These are phyloP conservation scores for Syncephalastrum sp. DNA, from an alignment of 371 early-diverging fungal species.

Conservation along the genomic window DNA sequence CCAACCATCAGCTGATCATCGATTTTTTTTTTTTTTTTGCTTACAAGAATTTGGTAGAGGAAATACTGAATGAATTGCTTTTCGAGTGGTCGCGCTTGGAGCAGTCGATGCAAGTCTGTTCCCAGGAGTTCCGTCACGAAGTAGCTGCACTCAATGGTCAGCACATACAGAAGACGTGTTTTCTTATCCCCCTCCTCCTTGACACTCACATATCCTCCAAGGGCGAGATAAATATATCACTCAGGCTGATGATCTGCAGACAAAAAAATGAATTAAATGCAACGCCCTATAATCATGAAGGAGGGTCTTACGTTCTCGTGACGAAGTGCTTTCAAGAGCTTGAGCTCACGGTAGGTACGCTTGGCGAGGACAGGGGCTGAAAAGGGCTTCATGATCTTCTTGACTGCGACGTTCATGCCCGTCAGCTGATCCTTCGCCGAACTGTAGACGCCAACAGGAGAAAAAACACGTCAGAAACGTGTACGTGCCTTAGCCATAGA, in stretches of 20 bases:
- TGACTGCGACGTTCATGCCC: constrained; percentile 86
- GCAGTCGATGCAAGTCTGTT: constrained; percentile 89
- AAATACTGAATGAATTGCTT: constrained; percentile 96
- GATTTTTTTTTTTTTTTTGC: constrained; percentile 6
- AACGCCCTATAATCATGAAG: neutral
- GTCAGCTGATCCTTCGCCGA: constrained; percentile 87
- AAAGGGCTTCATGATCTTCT: constrained; percentile 95
- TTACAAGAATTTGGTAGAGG: constrained; percentile 88
- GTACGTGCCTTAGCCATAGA: no score
- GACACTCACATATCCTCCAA: constrained; percentile 80
- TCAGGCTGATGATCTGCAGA: constrained; percentile 73
- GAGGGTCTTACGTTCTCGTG: constrained; percentile 76
- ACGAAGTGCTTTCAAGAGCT: constrained; percentile 83
- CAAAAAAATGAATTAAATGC: neutral
- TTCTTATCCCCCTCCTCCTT: neutral
- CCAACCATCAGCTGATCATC: no score
- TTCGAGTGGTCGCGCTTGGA: constrained; percentile 85
- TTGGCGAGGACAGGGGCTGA: constrained; percentile 89
- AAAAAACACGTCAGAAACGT: neutral
- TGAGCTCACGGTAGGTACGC: constrained; percentile 91
- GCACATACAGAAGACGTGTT: constrained; percentile 1
- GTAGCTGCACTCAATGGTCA: constrained; percentile 53
- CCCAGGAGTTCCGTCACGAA: constrained; percentile 94
- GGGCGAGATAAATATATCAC: constrained; percentile 91
- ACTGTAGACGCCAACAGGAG: constrained; percentile 38